Evolutionary conservation across 495 filamentous ascomycete genomes (phyloP).

Genomic region (Saxophila tyrrhenica): DNA sequence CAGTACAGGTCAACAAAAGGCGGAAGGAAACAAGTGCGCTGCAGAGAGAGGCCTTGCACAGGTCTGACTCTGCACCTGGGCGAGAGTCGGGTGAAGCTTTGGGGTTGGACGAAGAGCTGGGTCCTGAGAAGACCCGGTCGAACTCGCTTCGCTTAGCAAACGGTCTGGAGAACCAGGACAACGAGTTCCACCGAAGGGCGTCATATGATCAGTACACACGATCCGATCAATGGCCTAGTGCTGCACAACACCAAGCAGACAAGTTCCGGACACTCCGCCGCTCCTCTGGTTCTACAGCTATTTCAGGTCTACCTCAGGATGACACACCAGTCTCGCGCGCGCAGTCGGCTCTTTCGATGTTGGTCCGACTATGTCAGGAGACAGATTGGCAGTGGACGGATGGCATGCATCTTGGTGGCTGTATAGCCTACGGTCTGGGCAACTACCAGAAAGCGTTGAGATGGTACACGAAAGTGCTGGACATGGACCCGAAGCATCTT

Average conservation of each 20-base stretch:
- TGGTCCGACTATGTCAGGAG: conserved; percentile 72
- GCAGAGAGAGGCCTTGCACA: not conserved
- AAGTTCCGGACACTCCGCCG: conserved; percentile 13
- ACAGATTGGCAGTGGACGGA: conserved; percentile 91
- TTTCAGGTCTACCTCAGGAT: conserved; percentile 7
- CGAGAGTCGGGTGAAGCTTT: not conserved
- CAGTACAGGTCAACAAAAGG: conserved; percentile 31
- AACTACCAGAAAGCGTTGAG: conserved; percentile 75
- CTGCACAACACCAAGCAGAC: conserved; percentile 3
- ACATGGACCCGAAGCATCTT: conserved; percentile 77
- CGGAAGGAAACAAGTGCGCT: not conserved
- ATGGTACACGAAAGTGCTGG: conserved; percentile 81
- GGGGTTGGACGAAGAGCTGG: not conserved
- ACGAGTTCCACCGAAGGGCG: conserved; percentile 9
- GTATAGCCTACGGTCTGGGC: conserved; percentile 83
- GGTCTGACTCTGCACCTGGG: not conserved
- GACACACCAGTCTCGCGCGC: conserved; percentile 38
- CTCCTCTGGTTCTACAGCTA: conserved; percentile 5
- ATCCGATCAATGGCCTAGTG: not conserved
- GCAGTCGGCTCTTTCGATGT: conserved; percentile 60
- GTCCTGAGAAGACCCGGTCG: not conserved
- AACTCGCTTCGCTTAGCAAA: conserved; percentile 3
- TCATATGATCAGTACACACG: conserved; percentile 11
- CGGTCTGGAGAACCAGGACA: conserved; percentile 7
- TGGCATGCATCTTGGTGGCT: conserved; percentile 87